Base-by-base conservation (phyloP, 2,329 filamentous ascomycete species). In the Ascomycota sp. region DNA sequence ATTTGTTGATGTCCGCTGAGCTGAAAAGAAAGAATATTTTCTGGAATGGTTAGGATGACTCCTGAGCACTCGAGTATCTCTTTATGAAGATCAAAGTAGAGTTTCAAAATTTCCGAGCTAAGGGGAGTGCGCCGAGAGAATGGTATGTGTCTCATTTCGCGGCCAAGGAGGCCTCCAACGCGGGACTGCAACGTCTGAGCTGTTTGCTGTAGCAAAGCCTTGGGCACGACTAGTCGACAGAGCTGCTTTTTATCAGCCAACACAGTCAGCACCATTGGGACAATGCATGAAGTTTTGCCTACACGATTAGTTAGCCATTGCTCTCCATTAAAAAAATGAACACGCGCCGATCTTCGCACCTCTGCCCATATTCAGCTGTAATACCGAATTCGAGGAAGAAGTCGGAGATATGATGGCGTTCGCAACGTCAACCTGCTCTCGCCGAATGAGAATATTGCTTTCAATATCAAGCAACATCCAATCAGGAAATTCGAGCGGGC, bases 391-490 rank as follows among this genome's bases (percentile, higher is more conserved):
- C 0, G 49, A 40, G 0, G 53, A 51, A 0, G 64, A 67, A 0
- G 42, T 36, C 0, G 73, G 72, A 0, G 50, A 50, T 2, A 73
- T 69, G 12, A 68, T 79, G 0, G 68, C 66, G 2, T 53, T 41
- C 0, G 74, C 72, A 6, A 80, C 72, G 5, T 70, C 58, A 1
- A 74, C 57, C 40, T 80, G 74, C 3, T 66, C 63, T 0, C 58
- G 53, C 0, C 75, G 62, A 34, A 80, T 69, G 25, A 73, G 54
- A 2, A 80, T 48, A 37, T 76, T 61, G 0, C 62, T 57, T 34
- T 80, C 75, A 10, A 80, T 63, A 39, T 80, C 74, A 0, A 81
- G 49, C 0, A 80, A 52, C 0, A 80, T 46, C 66, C 72, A 77
- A 42, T 80, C 73, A 0, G 69, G 57, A 26, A 61, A 47, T 0